phyloP scores from a whole-genome alignment of 2,329 filamentous ascomycete genomes.

The Tolypocladium endophyticum region DNA sequence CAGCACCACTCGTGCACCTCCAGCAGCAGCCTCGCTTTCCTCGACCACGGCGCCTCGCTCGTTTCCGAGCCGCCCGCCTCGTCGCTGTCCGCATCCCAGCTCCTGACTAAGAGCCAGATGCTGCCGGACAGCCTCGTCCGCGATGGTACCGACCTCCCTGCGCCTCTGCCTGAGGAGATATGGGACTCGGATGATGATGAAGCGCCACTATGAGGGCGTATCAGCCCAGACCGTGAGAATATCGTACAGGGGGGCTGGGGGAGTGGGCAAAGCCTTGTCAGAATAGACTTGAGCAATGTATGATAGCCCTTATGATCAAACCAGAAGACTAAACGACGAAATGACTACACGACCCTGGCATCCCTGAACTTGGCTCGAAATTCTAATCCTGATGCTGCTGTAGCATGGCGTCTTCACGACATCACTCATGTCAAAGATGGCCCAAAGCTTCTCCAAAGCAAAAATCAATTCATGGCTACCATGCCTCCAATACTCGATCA shows the following conservation, averaged over 20 bases:
- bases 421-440: not conserved
- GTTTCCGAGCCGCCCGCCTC: conserved; percentile 5
- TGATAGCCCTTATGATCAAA: not conserved
- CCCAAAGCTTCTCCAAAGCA: not conserved
- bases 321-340: not conserved
- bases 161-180: conserved; percentile 20
- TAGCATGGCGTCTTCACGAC: not conserved
- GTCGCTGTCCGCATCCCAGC: conserved; percentile 28
- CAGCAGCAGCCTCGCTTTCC: conserved; percentile 14
- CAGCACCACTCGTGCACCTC: conserved; percentile 9
- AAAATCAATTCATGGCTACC: conserved; percentile 1
- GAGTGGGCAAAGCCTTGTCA: not conserved
- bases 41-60: conserved; percentile 12
- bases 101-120: conserved; percentile 41
- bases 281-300: not conserved
- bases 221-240: not conserved
- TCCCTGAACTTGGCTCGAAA: not conserved
- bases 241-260: not conserved
- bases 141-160: conserved; percentile 20
- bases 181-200: conserved; percentile 26
- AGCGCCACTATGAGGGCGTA: conserved; percentile 6
- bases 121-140: conserved; percentile 35
- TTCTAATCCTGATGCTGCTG: not conserved
- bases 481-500: not conserved
- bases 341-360: not conserved